A percentile compares a stretch with the other conserved stretches of the same genome.
Conservation (phyloP, 495 filamentous ascomycete genomes). For the Hypomontagnella monticulosa region DNA sequence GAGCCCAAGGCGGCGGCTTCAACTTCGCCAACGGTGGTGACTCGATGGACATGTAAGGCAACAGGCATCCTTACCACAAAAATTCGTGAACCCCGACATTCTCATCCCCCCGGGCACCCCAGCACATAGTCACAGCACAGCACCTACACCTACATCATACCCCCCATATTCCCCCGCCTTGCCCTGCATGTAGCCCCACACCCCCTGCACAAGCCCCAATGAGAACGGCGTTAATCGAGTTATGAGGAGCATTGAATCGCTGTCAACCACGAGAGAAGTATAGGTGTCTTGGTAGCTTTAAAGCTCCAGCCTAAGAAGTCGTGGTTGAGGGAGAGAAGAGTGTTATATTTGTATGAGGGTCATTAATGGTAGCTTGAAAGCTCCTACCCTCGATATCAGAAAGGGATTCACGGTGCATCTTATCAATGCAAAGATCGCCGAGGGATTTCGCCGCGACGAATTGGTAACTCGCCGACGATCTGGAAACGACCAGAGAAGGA, state of each 20-base stretch:
- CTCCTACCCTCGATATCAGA: slow-evolving; percentile 55
- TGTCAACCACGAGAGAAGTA: slow-evolving; percentile 40
- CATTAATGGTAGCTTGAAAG: slow-evolving; percentile 63
- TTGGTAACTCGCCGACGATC: slow-evolving; percentile 9
- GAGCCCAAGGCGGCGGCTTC: slow-evolving; percentile 81
- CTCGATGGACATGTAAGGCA: slow-evolving; percentile 96
- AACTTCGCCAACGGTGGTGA: slow-evolving; percentile 93
- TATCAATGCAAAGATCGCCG: slow-evolving; percentile 1
- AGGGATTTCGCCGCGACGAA: slow-evolving; percentile 14
- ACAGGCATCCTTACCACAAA: slow-evolving; percentile 3
- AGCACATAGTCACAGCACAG: slow-evolving; percentile 43
- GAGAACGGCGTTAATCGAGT: slow-evolving; percentile 52
- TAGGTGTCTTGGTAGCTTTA: slow-evolving; percentile 61
- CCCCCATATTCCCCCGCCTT: slow-evolving; percentile 37
- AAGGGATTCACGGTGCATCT: slow-evolving; percentile 20
- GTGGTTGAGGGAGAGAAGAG: slow-evolving; percentile 32
- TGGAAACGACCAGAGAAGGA: slow-evolving; percentile 21
- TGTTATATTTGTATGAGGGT: slow-evolving; percentile 44
- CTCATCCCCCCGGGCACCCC: slow-evolving; percentile 34
- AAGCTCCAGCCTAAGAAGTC: slow-evolving; percentile 58
- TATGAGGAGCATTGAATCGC: slow-evolving; percentile 47
- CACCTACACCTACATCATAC: slow-evolving; percentile 42
- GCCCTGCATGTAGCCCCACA: slow-evolving; percentile 30
- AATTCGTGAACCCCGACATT: slow-evolving; percentile 26
- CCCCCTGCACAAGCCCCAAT: slow-evolving; percentile 42